phyloP scores from a whole-genome alignment of 306 rosid genomes.

The Prunus campanulata region DNA sequence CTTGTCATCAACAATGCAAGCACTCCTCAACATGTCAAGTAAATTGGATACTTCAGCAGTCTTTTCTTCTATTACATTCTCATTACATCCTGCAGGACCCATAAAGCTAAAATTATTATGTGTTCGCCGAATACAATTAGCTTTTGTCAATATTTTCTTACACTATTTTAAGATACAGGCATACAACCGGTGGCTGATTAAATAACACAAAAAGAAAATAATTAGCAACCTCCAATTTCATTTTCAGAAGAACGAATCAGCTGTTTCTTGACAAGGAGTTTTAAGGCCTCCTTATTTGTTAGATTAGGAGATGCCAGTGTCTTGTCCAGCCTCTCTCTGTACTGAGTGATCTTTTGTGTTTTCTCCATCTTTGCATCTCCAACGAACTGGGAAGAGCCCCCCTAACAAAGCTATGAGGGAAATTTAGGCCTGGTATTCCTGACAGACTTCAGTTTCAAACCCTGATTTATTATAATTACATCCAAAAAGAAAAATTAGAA shows the following conservation, averaged over 20 bases:
- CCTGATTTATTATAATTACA: slow-evolving; percentile 14
- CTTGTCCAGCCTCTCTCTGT: slow-evolving; percentile 73
- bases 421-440: slow-evolving; percentile 11
- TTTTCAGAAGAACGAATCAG: slow-evolving; percentile 38
- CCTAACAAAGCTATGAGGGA: slow-evolving; percentile 16
- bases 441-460: slow-evolving; percentile 17
- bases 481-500: background rate
- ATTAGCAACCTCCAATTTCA: slow-evolving; percentile 51
- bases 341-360: slow-evolving; percentile 54
- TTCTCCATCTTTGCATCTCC: slow-evolving; percentile 57
- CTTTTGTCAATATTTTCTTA: background rate
- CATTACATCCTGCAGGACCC: slow-evolving; percentile 45
- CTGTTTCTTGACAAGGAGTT: slow-evolving; percentile 62
- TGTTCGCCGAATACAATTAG: background rate
- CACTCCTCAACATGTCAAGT: slow-evolving; percentile 85
- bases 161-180: background rate
- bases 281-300: slow-evolving; percentile 45
- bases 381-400: slow-evolving; percentile 21
- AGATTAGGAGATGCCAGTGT: slow-evolving; percentile 73
- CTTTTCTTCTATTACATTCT: slow-evolving; percentile 47
- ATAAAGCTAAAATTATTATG: slow-evolving; percentile 15
- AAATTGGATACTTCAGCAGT: slow-evolving; percentile 61
- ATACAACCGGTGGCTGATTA: background rate
- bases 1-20: slow-evolving; percentile 39
- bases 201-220: slow-evolving; percentile 15